Evolutionary conservation across 2,329 filamentous ascomycete genomes (phyloP), one percentile per base, ranked within the genome.

Genomic region (Colletotrichum scovillei): DNA sequence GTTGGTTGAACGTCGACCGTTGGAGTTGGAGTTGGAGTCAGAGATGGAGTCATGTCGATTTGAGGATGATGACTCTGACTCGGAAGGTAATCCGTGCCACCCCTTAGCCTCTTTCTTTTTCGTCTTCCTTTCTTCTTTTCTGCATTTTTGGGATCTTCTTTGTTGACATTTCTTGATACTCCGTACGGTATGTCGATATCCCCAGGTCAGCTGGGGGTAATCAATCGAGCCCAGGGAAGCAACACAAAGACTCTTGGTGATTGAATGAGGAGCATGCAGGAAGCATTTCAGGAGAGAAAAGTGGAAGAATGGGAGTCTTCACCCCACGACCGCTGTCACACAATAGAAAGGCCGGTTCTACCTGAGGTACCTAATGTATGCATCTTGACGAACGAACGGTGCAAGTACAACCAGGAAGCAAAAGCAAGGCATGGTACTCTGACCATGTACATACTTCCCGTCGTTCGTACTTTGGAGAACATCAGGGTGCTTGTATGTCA

Each of bases 321-420:
- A 22, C 56, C 32, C 16, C 38, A 55, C 28, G 28, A 24, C 24
- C 42, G 42, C 14, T 11, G 30, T 63, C 14, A 42, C 38, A 42
- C 38, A 19, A 42, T 42, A 16, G 38, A 19, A 42, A 42, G 38
- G 38, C 14, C 38, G 38, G 38, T 42, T 16, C 38, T 6, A 32
- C 30, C 30, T 32, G 24, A 26, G 24, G 24, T 26, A 26, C 24
- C 24, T 26, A 26, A 26, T 1, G 24, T 26, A 30, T 32, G 60
- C 60, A 53, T 53, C 42, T 26, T 42, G 49, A 65, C 28, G 63
- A 56, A 65, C 28, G 63, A 56, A 56, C 30, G 49, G 46, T 24
- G 30, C 52, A 42, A 19, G 38, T 42, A 7, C 16, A 42, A 42
- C 38, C 6, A n/a, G 19, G 19, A 49, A n/a, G 42, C 19, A 49